Conservation (phyloP, 108 stramenopile genomes). For the Cyclotella distinguenda region DNA sequence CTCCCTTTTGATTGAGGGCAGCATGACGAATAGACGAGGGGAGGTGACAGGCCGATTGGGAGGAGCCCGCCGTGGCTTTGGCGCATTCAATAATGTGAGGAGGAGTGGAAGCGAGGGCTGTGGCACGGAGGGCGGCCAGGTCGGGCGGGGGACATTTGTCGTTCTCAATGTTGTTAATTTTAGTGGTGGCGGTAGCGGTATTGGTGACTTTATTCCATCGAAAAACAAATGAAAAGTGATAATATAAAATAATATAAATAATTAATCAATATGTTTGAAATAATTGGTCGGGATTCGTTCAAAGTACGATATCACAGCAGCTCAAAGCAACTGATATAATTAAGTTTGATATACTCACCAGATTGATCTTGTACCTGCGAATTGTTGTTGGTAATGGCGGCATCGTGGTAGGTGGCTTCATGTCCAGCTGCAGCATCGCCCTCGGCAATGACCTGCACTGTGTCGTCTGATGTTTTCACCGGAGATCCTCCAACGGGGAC, state of each 20-base stretch:
- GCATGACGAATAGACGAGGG: conserved; percentile 83
- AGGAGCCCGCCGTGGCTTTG: conserved; percentile 84
- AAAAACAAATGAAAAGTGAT: too few species aligned
- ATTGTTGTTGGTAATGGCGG: conserved; percentile 17
- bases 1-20: conserved; percentile 93
- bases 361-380: not conserved
- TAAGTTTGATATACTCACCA: too few species aligned
- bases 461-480: conserved; percentile 11
- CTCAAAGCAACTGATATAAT: too few species aligned
- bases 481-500: conserved; percentile 19
- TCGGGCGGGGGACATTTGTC: conserved; percentile 35
- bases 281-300: too few species aligned
- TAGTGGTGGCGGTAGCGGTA: too few species aligned
- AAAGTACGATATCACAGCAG: too few species aligned
- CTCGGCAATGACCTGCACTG: too few species aligned
- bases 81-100: conserved; percentile 98
- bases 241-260: too few species aligned
- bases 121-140: conserved; percentile 74
- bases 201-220: too few species aligned
- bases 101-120: conserved; percentile 80
- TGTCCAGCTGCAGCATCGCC: conserved; percentile 33
- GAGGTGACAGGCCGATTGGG: conserved; percentile 93
- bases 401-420: conserved; percentile 9
- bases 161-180: too few species aligned
- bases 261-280: too few species aligned